Base-by-base conservation (phyloP, 176 grass and related monocot species). In the Oryza glumipatula region DNA sequence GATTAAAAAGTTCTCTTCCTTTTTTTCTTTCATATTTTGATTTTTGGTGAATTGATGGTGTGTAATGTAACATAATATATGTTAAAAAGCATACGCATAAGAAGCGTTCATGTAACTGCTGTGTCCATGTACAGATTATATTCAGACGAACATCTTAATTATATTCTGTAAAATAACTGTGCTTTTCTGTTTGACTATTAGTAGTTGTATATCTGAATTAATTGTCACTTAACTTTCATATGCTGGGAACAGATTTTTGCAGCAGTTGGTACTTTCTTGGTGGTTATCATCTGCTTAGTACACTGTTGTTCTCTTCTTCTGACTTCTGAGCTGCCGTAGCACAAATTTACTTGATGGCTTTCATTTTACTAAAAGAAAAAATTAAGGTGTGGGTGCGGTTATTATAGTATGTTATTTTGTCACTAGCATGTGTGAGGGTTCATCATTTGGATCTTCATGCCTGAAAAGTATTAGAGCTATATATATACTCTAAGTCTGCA, bases 141-240 rank as follows among this genome's bases (percentile, higher is more conserved):
- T 41, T 8, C 23, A 36, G 77, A 88, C 74, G 68, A 73, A 79
- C 45, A 73, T 9, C 33, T 51, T 51, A 51, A 51, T 23, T 77
- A 38, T 85, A 82, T 77, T 70, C 12, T 73, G 46, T 74, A 83
- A 12, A 79, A 77, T 30, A 72, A 14, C 43, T 41, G 13, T 84
- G 33, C 11, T 65, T 22, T 72, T 66, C 39, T 38, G 71, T 78
- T 67, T 8, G 38, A 75, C 11, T 48, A 48, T 14, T 6, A 30
- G 36, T 38, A 41, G 6, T 76, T 6, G 5, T 68, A 10, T 24
- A 21, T 49, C 72, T 49, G 46, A 21, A 76, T 26, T 38, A 15
- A 51, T 51, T 51, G 11, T 51, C 11, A 3, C 47, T 49, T 4
- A 49, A 49, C 4, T 16, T 51, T 51, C 48, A 4, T 51, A 4